These are phyloP conservation scores for Arthromyces matolae DNA, from an alignment of 768 basidiomycete species.

Conservation along the genomic window DNA sequence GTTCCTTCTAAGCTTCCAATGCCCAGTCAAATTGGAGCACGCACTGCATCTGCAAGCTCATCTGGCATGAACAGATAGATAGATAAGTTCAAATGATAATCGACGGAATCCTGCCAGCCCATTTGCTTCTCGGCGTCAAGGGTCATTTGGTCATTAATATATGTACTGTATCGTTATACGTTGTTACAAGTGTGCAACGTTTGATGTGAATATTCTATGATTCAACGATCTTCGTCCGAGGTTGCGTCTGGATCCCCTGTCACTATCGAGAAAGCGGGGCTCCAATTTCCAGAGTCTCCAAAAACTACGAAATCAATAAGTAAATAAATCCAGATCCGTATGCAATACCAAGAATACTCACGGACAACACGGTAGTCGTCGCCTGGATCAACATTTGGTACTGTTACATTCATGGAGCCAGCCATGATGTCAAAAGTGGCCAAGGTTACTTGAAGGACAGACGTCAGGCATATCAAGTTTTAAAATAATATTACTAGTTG, in stretches of 20 bases:
- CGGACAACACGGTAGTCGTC: conserved; percentile 30
- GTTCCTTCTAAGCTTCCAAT: conserved; percentile 16
- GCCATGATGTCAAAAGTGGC: conserved; percentile 26
- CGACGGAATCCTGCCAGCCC: too few relatives aligned
- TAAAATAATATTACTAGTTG: too few relatives aligned
- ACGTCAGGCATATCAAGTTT: too few relatives aligned
- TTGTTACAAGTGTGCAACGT: too few relatives aligned
- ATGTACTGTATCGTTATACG: too few relatives aligned
- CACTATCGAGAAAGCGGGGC: conserved; percentile 28
- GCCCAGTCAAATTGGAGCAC: conserved; percentile 5
- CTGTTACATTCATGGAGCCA: conserved; percentile 22
- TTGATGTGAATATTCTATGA: too few relatives aligned
- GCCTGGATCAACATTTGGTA: conserved; percentile 26
- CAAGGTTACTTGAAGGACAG: conserved; percentile 19
- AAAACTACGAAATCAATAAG: conserved; percentile 23
- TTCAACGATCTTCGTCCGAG: too few relatives aligned
- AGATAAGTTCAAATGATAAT: background rate
- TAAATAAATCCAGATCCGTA: background rate
- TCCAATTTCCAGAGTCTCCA: conserved; percentile 35
- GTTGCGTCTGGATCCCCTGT: too few relatives aligned
- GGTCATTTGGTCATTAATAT: too few relatives aligned
- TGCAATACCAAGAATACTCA: conserved; percentile 12
- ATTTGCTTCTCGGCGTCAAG: too few relatives aligned
- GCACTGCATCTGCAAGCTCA: conserved; percentile 8
- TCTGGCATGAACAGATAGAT: conserved; percentile 7